These are phyloP conservation scores for Trichoderma endophyticum DNA, from an alignment of 2,329 filamentous ascomycete genomes.

Conservation along the genomic window DNA sequence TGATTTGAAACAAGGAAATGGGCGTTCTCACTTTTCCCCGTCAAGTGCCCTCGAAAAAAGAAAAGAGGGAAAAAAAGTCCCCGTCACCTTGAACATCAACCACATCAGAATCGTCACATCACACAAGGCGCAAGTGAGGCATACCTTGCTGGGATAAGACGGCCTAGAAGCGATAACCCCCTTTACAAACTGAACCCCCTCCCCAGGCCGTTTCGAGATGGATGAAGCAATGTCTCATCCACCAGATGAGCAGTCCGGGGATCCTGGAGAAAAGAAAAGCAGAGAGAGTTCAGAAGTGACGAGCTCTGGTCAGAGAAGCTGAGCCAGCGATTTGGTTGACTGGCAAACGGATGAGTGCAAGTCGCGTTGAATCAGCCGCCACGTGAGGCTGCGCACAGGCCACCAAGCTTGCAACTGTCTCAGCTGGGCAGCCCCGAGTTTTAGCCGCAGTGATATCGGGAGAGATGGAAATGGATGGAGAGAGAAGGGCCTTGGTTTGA, in stretches of 20 bases:
- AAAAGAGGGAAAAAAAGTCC: background rate
- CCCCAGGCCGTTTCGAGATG: conserved; percentile 25
- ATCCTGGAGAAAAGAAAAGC: background rate
- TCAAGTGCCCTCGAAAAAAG: background rate
- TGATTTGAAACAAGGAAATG: background rate
- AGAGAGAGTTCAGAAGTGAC: background rate
- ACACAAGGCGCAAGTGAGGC: conserved; percentile 12
- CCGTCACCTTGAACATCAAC: conserved; percentile 11
- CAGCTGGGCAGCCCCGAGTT: background rate
- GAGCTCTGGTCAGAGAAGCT: background rate
- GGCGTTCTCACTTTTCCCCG: conserved; percentile 8
- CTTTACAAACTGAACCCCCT: conserved; percentile 22
- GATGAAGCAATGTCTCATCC: conserved; percentile 23
- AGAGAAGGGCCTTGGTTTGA: background rate
- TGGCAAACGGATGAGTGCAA: conserved; percentile 12
- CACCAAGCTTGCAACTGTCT: conserved; percentile 11
- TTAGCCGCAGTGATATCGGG: conserved; percentile 11
- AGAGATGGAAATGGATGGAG: background rate
- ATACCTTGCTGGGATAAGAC: conserved; percentile 18
- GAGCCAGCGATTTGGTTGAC: background rate
- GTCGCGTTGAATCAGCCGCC: conserved; percentile 18
- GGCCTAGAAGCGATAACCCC: conserved; percentile 1
- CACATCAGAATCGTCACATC: conserved; percentile 12
- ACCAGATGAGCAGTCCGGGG: conserved; percentile 2
- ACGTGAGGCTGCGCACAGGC: conserved; percentile 28